Evolutionary conservation across 2,329 filamentous ascomycete species (phyloP).

Genomic region (Exophiala xenobiotica): DNA sequence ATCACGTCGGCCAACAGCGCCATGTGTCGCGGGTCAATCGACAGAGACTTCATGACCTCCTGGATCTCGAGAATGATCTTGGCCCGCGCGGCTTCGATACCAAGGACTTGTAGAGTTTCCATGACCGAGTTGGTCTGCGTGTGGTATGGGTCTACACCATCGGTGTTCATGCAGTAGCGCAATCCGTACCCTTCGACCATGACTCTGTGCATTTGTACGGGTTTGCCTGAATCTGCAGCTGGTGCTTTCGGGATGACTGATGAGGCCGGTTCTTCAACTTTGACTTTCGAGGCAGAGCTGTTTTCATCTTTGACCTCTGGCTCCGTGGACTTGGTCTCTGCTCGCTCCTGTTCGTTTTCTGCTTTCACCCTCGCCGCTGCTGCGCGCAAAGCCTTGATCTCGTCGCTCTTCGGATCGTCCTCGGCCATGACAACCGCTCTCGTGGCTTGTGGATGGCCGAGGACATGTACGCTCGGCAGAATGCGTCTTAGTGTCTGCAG

Average conservation of each 20-base stretch:
- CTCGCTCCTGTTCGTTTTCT: constrained; percentile 5
- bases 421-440: constrained; percentile 46
- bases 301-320: constrained; percentile 22
- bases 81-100: constrained; percentile 87
- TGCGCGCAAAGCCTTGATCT: constrained; percentile 26
- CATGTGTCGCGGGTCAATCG: constrained; percentile 97
- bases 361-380: background rate
- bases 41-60: constrained; percentile 88
- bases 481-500: constrained; percentile 82
- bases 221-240: constrained; percentile 59
- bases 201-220: constrained; percentile 68
- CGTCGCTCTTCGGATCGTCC: constrained; percentile 30
- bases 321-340: constrained; percentile 10
- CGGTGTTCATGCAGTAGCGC: constrained; percentile 84
- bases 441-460: constrained; percentile 80
- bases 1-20: constrained; percentile 95
- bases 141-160: constrained; percentile 77
- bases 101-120: constrained; percentile 82
- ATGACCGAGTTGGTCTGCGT: constrained; percentile 83
- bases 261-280: constrained; percentile 17
- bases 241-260: constrained; percentile 3
- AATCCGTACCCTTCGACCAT: constrained; percentile 93
- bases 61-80: constrained; percentile 89
- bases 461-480: constrained; percentile 80
- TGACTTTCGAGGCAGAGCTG: constrained; percentile 7